Conservation (phyloP, 176 grass and related monocot genomes). For the Aegilops sharonensis region DNA sequence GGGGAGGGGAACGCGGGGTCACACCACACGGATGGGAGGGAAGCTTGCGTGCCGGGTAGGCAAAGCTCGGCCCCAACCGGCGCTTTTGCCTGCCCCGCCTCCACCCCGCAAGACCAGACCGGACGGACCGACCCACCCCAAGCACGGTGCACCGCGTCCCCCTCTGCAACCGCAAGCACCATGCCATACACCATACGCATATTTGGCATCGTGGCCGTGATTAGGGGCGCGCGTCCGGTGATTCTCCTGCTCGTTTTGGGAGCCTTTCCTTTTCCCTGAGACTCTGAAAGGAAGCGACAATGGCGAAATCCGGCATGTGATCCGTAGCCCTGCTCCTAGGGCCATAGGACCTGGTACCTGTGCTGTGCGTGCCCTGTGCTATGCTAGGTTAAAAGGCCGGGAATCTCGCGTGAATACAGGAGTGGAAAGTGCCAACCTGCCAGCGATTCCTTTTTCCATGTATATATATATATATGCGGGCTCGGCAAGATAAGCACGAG, state of each 20-base stretch:
- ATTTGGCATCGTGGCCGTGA: background rate
- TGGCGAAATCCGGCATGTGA: background rate
- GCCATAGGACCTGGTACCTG: too few species aligned
- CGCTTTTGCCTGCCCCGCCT: background rate
- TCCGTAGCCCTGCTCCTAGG: too few species aligned
- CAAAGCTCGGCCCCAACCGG: background rate
- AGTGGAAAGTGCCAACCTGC: background rate
- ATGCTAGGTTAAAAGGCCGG: background rate
- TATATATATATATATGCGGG: too few species aligned
- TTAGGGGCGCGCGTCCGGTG: background rate
- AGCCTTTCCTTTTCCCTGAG: background rate
- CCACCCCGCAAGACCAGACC: background rate
- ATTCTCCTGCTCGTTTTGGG: background rate
- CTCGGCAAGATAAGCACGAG: too few species aligned
- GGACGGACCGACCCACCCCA: background rate
- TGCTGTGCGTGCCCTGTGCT: too few species aligned
- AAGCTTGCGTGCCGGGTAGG: slow-evolving; percentile 40
- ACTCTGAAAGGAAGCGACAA: background rate
- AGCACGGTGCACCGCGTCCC: background rate
- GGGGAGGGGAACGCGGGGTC: background rate
- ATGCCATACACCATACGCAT: too few species aligned
- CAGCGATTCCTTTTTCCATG: background rate
- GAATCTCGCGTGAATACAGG: background rate
- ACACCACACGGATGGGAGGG: background rate
- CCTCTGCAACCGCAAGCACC: too few species aligned